Evolutionary conservation across 2,329 filamentous ascomycete genomes (phyloP).

Genomic region (Teratosphaeria destructans): DNA sequence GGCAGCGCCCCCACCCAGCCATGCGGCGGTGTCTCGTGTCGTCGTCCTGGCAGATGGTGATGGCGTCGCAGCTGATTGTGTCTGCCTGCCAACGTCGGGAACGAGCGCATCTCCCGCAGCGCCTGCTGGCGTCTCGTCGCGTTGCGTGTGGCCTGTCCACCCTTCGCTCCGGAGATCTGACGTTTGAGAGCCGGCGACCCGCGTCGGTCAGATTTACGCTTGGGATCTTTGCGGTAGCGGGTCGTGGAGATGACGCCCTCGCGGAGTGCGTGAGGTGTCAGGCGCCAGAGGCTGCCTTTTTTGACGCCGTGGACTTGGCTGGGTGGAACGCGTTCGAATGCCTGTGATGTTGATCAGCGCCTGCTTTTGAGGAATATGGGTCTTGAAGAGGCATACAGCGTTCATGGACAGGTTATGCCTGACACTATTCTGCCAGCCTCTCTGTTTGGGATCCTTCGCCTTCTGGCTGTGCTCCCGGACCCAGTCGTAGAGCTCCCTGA

Average conservation of each 20-base stretch:
- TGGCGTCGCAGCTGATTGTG: conserved; percentile 8
- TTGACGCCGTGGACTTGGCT: conserved; percentile 41
- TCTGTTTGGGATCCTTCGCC: conserved; percentile 44
- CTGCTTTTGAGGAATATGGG: conserved; percentile 8
- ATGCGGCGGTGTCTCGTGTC: not conserved
- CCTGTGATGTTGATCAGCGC: conserved; percentile 26
- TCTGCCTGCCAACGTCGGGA: not conserved
- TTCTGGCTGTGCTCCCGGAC: conserved; percentile 75
- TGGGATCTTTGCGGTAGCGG: conserved; percentile 38
- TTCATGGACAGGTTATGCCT: conserved; percentile 97
- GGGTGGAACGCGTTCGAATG: conserved; percentile 45
- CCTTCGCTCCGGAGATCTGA: conserved; percentile 36
- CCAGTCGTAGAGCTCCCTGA: conserved; percentile 87
- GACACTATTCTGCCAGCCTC: conserved; percentile 91
- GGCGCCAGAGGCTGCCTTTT: conserved; percentile 66
- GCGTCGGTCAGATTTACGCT: conserved; percentile 28
- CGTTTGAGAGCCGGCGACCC: conserved; percentile 27
- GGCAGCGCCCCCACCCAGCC: not conserved
- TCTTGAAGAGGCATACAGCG: conserved; percentile 47
- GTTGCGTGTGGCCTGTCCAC: conserved; percentile 31
- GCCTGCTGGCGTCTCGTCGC: conserved; percentile 16
- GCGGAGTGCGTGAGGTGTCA: conserved; percentile 60
- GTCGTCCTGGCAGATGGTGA: not conserved
- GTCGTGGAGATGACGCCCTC: conserved; percentile 80
- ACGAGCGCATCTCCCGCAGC: conserved; percentile 5